Conservation (phyloP, 2,329 filamentous ascomycete species). For the Magnaporthiopsis incrustans region DNA sequence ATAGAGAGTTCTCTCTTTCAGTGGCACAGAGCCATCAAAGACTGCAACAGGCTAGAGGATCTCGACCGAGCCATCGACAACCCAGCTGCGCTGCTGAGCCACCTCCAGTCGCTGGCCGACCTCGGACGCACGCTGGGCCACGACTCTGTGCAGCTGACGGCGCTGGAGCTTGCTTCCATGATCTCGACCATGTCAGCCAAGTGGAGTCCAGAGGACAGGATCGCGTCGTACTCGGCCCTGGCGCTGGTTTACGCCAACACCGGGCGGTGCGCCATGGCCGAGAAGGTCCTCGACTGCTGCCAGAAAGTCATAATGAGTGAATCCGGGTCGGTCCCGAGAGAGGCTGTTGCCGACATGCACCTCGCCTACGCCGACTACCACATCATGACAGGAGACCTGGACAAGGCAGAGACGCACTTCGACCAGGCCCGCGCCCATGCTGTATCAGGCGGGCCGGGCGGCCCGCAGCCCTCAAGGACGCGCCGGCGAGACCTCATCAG, state of each 20-base stretch:
- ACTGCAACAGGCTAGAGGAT: constrained; percentile 30
- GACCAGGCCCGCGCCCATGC: constrained; percentile 3
- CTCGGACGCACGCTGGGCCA: constrained; percentile 44
- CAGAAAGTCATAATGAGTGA: constrained; percentile 37
- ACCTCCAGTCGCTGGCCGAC: constrained; percentile 42
- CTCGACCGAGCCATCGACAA: constrained; percentile 40
- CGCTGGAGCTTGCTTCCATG: constrained; percentile 37
- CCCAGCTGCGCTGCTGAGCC: constrained; percentile 37
- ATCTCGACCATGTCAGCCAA: constrained; percentile 30
- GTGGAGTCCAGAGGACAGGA: constrained; percentile 27
- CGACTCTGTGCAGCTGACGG: constrained; percentile 34
- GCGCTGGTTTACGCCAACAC: constrained; percentile 45
- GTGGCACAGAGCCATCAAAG: constrained; percentile 36
- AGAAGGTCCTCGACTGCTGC: constrained; percentile 47
- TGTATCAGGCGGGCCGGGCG: background rate
- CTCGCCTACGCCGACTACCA: constrained; percentile 69
- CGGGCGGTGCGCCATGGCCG: constrained; percentile 43
- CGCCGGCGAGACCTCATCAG: constrained; percentile 43
- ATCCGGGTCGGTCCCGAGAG: constrained; percentile 26
- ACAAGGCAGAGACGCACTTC: constrained; percentile 39
- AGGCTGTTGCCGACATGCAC: constrained; percentile 47
- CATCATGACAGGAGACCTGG: constrained; percentile 55
- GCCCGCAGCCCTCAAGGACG: constrained; percentile 14
- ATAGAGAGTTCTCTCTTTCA: constrained; percentile 28
- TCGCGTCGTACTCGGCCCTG: constrained; percentile 38